Percentiles rank a stretch among this genome's conserved stretches.
These are phyloP conservation scores for Cytospora piceicola DNA, from an alignment of 2,329 filamentous ascomycete species.

Conservation along the genomic window DNA sequence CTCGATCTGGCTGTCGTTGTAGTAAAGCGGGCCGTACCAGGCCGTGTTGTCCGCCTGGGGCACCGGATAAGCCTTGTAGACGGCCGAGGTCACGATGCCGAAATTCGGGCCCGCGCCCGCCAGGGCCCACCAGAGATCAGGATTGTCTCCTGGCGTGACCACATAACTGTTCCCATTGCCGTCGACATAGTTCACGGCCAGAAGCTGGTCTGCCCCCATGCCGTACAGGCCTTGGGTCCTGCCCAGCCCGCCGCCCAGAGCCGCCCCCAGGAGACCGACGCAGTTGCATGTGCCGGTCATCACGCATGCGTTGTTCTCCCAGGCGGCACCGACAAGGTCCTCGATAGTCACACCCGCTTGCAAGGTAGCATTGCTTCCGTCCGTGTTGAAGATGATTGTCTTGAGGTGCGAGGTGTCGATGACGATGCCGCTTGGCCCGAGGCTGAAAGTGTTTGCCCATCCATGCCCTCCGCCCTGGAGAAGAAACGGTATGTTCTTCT, in stretches of 20 bases:
- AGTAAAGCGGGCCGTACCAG: slow-evolving; percentile 43
- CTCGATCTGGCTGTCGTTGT: slow-evolving; percentile 51
- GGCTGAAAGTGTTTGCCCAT: slow-evolving; percentile 34
- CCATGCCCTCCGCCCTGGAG: slow-evolving; percentile 35
- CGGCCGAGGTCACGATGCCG: slow-evolving; percentile 55
- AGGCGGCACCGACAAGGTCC: slow-evolving; percentile 34
- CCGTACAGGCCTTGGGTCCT: slow-evolving; percentile 14
- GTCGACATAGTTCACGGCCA: slow-evolving; percentile 12
- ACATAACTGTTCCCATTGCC: neutral
- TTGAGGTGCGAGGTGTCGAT: slow-evolving; percentile 36
- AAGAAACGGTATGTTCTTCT: slow-evolving; percentile 33
- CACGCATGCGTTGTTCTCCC: slow-evolving; percentile 32
- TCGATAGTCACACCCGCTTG: slow-evolving; percentile 34
- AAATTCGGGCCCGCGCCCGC: slow-evolving; percentile 63
- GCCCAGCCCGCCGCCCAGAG: slow-evolving; percentile 35
- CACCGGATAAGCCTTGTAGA: slow-evolving; percentile 50
- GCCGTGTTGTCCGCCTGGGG: slow-evolving; percentile 43
- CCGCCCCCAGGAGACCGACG: slow-evolving; percentile 26
- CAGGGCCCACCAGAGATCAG: slow-evolving; percentile 60
- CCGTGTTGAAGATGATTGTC: slow-evolving; percentile 31
- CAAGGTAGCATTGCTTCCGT: slow-evolving; percentile 34
- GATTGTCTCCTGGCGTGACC: slow-evolving; percentile 40
- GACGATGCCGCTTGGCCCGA: slow-evolving; percentile 32
- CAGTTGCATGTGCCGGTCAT: slow-evolving; percentile 29
- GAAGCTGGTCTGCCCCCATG: slow-evolving; percentile 17